Conservation (phyloP, 176 grass and related monocot genomes). For the Oryza rufipogon region DNA sequence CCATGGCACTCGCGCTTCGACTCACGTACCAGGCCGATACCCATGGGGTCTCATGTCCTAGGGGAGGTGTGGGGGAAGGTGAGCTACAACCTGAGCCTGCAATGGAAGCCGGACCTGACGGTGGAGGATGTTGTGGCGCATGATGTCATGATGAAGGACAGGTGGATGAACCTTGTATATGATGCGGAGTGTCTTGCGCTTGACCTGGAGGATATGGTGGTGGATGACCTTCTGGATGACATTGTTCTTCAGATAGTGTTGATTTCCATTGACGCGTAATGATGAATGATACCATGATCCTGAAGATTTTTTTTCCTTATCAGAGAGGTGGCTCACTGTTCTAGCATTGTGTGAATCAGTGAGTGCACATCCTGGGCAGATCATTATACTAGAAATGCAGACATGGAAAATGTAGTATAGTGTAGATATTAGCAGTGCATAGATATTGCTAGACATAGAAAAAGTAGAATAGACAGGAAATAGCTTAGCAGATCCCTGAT, state of each 20-base stretch:
- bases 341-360: not conserved
- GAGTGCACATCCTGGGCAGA: not conserved
- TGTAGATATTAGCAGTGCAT: not conserved
- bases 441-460: conserved; percentile 26
- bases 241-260: conserved; percentile 62
- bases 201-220: conserved; percentile 71
- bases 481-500: conserved; percentile 28
- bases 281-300: not conserved
- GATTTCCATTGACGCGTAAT: conserved; percentile 35
- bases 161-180: conserved; percentile 81
- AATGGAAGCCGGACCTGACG: conserved; percentile 46
- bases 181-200: conserved; percentile 52
- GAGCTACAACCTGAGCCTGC: conserved; percentile 59
- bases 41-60: conserved; percentile 60
- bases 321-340: conserved; percentile 5
- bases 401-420: not conserved
- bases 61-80: conserved; percentile 80
- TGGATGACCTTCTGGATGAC: conserved; percentile 81
- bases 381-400: not conserved
- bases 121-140: conserved; percentile 70
- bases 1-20: conserved; percentile 57
- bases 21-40: conserved; percentile 49
- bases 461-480: conserved; percentile 3
- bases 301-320: not conserved
- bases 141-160: conserved; percentile 64